Conservation (phyloP, 345 rosid species). For the Corymbia maculata region DNA sequence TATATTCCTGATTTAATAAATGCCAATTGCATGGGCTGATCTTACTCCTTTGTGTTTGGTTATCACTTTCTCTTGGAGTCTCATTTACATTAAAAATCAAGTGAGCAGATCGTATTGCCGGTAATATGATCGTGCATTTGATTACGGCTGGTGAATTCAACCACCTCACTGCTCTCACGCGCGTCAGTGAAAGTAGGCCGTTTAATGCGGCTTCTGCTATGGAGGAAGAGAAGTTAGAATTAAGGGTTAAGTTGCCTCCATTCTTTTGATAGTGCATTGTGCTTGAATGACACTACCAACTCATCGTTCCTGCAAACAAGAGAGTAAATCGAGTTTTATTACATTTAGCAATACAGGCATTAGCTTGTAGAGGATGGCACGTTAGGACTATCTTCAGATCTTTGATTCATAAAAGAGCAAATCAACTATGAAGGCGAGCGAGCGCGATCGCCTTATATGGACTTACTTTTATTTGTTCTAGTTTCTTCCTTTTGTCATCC, state of each 20-base stretch:
- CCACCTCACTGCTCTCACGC: neutral
- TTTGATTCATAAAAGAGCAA: neutral
- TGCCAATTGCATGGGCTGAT: neutral
- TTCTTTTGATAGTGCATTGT: neutral
- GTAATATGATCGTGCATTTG: neutral
- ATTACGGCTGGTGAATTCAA: neutral
- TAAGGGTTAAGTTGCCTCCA: neutral
- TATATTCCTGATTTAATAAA: neutral
- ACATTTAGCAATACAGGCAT: neutral
- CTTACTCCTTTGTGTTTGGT: neutral
- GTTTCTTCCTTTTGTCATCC: neutral
- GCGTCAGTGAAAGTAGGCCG: neutral
- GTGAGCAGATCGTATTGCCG: neutral
- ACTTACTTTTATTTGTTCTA: neutral
- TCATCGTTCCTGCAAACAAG: neutral
- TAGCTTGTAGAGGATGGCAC: neutral
- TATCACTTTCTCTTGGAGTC: neutral
- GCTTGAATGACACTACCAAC: neutral
- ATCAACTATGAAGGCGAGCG: neutral
- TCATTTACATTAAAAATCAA: neutral
- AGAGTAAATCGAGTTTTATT: neutral
- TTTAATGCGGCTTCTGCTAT: neutral
- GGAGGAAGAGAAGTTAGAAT: neutral
- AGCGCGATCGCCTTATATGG: neutral
- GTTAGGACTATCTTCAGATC: neutral